Base-by-base conservation (phyloP, 2,329 filamentous ascomycete genomes). In the Fusarium duplospermum region DNA sequence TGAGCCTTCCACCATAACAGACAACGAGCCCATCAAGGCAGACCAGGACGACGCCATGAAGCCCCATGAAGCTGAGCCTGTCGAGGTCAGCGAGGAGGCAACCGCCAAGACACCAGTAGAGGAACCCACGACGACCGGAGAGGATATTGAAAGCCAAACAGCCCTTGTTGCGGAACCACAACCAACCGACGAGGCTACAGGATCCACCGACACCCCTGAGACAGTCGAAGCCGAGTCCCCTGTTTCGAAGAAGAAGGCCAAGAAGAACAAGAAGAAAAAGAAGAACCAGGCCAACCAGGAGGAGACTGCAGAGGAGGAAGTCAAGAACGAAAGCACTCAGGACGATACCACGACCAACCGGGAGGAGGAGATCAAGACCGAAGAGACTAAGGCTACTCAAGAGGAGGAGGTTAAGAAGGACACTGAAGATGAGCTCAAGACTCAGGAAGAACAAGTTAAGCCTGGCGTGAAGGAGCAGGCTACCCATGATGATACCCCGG, bases 241-340 rank as follows among this genome's bases (percentile, higher is more conserved):
- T 27, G 58, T 54, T n/a, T 64, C 33, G 62, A 73, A 75, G 33
- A 82, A 82, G 72, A 81, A 82, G 69, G 70, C 50, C 38, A 82
- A 81, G 71, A 82, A 81, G 64, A 82, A 79, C 62, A 82, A 82
- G 71, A 81, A 83, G 70, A 82, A 71, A 59, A 77, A 72, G 70
- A 73, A 72, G 67, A 52, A 47, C 13, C 69, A 75, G 52, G 50
- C 62, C 27, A 60, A 18, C 11, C 64, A 64, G n/a, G 66, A 70
- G 16, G 74, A 73, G 22, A 20, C 56, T 11, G 22, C 16, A 7
- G 40, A 64, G 6, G 72, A 75, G n/a, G 36, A 50, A 16, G 52
- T 27, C n/a, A 38, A 64, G 31, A 35, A 57, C 11, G 50, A 76
- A n/a, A 27, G 22, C 20, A 36, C 50, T 20, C 50, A 54, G 27